A percentile compares a stretch with the other conserved stretches of the same genome.
Conservation (phyloP, 495 filamentous ascomycete genomes). For the Ascodesmis nigricans region DNA sequence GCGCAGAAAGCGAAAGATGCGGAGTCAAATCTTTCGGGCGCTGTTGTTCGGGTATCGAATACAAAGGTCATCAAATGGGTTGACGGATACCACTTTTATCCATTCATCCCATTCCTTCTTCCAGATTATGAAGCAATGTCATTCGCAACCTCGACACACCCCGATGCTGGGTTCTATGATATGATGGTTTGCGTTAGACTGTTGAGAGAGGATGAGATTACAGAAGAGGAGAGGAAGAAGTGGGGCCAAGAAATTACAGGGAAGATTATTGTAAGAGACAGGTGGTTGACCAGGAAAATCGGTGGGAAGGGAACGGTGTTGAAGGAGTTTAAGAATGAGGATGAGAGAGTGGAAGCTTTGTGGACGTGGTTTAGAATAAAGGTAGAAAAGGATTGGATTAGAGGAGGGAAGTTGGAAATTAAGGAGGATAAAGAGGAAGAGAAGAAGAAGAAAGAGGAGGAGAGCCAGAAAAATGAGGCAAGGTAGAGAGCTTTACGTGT, state of each 20-base stretch:
- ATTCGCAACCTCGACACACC: conserved; percentile 20
- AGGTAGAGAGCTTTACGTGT: too few relatives aligned
- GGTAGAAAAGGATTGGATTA: conserved; percentile 31
- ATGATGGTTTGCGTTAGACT: conserved; percentile 8
- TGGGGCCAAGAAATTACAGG: conserved; percentile 28
- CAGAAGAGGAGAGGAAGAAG: conserved; percentile 8
- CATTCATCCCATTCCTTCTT: conserved; percentile 36
- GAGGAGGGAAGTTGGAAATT: conserved; percentile 29
- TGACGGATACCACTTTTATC: conserved; percentile 34
- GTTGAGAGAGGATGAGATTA: too few relatives aligned
- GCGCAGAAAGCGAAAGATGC: too few relatives aligned
- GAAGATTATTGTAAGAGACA: conserved; percentile 35
- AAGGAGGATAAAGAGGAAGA: too few relatives aligned
- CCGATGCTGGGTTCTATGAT: conserved; percentile 2
- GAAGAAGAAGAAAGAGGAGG: too few relatives aligned
- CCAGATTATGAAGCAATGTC: conserved; percentile 45
- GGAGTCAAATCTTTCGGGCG: too few relatives aligned
- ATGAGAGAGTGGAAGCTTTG: conserved; percentile 30
- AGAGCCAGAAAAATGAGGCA: too few relatives aligned
- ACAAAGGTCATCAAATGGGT: too few relatives aligned
- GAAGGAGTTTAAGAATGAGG: conserved; percentile 28
- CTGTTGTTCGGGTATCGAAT: too few relatives aligned
- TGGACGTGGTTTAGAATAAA: conserved; percentile 34
- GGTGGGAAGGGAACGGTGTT: conserved; percentile 33
- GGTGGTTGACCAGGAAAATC: conserved; percentile 35